Evolutionary conservation across 2,329 filamentous ascomycete species (phyloP).

Genomic region (Lomentospora prolificans): DNA sequence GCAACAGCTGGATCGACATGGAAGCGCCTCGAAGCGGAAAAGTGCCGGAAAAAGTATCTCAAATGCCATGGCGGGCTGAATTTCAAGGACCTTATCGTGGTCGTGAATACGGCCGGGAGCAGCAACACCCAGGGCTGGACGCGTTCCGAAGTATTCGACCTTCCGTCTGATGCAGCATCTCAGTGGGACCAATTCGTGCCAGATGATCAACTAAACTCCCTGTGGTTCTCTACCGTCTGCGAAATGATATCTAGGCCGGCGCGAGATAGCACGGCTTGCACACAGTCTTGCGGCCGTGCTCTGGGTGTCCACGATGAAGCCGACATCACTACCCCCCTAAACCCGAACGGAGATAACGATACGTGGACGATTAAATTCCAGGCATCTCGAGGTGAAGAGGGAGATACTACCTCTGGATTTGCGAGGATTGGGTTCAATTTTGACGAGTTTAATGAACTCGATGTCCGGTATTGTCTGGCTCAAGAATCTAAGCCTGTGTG

Average conservation of each 20-base stretch:
- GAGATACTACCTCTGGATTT: not conserved
- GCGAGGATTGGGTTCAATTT: not conserved
- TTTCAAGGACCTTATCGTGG: constrained; percentile 2
- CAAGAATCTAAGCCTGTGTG: constrained; percentile 2
- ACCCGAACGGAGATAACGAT: not conserved
- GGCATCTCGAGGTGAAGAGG: not conserved
- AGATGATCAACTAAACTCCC: not conserved
- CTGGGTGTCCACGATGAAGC: not conserved
- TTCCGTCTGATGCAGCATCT: not conserved
- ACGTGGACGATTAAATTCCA: constrained; percentile 5
- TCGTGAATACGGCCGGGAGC: not conserved
- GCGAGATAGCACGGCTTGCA: not conserved
- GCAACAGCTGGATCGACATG: not conserved
- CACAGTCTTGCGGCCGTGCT: not conserved
- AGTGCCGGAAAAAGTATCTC: not conserved
- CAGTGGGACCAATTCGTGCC: constrained; percentile 7
- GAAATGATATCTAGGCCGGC: not conserved
- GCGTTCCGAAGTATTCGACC: constrained; percentile 5
- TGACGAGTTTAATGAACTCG: constrained; percentile 4
- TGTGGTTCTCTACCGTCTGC: constrained; percentile 7
- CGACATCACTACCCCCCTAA: not conserved
- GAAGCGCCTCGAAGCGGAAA: not conserved
- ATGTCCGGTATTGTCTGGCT: constrained; percentile 6
- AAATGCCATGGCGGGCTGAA: not conserved
- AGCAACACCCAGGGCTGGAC: not conserved